Evolutionary conservation across 768 basidiomycete species (phyloP), one percentile per base, ranked within the genome.

Genomic region (Leucocoprinus leucothites): DNA sequence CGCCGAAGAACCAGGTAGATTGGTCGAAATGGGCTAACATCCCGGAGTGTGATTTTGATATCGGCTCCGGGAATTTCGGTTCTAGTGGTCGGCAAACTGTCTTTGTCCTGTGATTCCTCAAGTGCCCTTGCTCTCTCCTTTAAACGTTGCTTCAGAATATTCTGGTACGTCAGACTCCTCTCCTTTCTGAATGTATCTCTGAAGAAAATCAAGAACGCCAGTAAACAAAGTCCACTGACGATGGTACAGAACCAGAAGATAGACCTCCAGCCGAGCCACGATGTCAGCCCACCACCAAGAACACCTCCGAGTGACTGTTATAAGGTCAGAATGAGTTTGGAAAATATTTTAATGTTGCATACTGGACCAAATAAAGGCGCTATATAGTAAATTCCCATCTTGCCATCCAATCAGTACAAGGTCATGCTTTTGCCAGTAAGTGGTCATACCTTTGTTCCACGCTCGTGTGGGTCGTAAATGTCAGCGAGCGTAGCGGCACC

Each of bases 131-230:
- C 16, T 21, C 52, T 43, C 36, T 51, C 64, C 45, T 66, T 67
- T 7, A 69, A 53, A 16, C 75, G 72, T 48, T 73, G 68, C 53
- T 71, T 76, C 47, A 87, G 69, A 0, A 82, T 82, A 35, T 74
- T 71, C 63, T 89, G 87, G 67, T 94, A 94, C 3, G 84, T 78
- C 26, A 87, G 70, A 51, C 91, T 93, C 40, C 93, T 83, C 62
- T 93, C 88, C 50, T 78, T 73, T 16, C 91, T 81, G 71, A 88
- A 94, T 1, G 89, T 90, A 63, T 94, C 91, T 55, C 80, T 81
- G 70, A 93, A 89, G 63, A 85, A 68, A 22, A 84, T 67, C 38
- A 85, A 51, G 66, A 90, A 88, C 22, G 74, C 70, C 45, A 81
- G 40, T 47, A 81, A 71, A 48, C 78, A 77, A 28, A 77, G 22